Evolutionary conservation across 1,139 yeast genomes (phyloP).

Genomic region (Torulaspora pretoriensis): DNA sequence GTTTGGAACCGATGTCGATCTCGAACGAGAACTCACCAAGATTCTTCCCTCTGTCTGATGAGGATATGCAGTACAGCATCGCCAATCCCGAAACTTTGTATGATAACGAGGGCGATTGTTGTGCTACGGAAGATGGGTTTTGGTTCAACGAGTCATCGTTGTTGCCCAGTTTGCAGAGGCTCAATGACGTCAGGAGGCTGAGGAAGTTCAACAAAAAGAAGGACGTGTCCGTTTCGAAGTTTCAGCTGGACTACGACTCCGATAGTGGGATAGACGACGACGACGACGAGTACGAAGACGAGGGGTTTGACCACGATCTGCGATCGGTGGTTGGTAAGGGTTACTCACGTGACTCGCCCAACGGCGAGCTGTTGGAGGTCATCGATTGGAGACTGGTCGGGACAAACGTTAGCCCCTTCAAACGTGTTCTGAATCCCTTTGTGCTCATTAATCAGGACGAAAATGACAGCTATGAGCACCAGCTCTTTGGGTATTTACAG

Average conservation of each 20-base stretch:
- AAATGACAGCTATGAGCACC: slow-evolving; percentile 13
- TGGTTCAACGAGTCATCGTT: slow-evolving; percentile 13
- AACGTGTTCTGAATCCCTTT: slow-evolving; percentile 12
- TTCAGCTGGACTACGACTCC: slow-evolving; percentile 18
- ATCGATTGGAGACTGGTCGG: slow-evolving; percentile 15
- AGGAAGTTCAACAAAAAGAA: slow-evolving; percentile 2
- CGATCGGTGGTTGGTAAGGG: neutral
- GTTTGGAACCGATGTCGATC: slow-evolving; percentile 32
- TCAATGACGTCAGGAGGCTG: slow-evolving; percentile 7
- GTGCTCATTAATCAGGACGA: slow-evolving; percentile 1
- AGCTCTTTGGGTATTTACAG: slow-evolving; percentile 20
- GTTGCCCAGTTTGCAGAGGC: slow-evolving; percentile 10
- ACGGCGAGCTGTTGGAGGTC: slow-evolving; percentile 10
- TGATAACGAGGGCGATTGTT: slow-evolving; percentile 8
- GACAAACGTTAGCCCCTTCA: slow-evolving; percentile 13
- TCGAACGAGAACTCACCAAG: slow-evolving; percentile 33
- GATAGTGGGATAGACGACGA: slow-evolving; percentile 12
- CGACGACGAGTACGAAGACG: slow-evolving; percentile 7
- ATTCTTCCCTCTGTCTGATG: slow-evolving; percentile 16
- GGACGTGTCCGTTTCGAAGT: slow-evolving; percentile 5
- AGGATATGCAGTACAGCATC: slow-evolving; percentile 3
- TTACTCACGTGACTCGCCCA: neutral
- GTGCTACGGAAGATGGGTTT: slow-evolving; percentile 10
- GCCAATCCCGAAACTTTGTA: slow-evolving; percentile 9
- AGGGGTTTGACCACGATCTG: neutral